A percentile compares a stretch with the other conserved stretches of the same genome.
Conservation (phyloP, 192 early-diverging fungal genomes). For the Coemansia sp. region DNA sequence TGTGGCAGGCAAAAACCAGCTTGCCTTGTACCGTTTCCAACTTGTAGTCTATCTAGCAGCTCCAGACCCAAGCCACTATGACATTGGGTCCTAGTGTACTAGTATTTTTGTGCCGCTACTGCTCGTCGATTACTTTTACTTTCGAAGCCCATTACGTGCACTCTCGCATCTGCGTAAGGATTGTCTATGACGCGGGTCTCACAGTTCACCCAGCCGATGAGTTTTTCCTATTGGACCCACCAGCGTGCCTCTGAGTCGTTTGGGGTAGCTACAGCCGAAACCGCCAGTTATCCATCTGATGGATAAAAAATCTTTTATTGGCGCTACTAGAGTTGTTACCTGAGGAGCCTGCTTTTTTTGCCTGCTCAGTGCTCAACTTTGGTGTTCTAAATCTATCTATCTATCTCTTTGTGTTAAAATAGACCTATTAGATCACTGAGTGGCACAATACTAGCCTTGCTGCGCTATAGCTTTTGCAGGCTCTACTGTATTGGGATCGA, state of each 20-base stretch:
- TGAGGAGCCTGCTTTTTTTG: not conserved
- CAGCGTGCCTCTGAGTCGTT: not conserved
- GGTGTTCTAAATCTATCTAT: too few species aligned
- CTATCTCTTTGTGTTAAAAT: too few species aligned
- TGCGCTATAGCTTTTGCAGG: too few species aligned
- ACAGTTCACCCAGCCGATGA: not conserved
- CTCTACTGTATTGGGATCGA: too few species aligned
- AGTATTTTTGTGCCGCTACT: not conserved
- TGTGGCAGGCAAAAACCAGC: too few species aligned
- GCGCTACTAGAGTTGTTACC: not conserved
- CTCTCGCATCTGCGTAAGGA: not conserved
- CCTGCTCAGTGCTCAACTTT: not conserved
- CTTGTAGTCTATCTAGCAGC: not conserved
- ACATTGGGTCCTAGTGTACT: not conserved
- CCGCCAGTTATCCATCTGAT: not conserved
- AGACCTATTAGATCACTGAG: too few species aligned
- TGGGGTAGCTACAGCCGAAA: not conserved
- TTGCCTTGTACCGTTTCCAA: too few species aligned
- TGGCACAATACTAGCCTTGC: too few species aligned
- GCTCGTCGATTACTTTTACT: not conserved
- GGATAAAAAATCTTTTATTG: not conserved
- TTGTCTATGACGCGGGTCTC: not conserved
- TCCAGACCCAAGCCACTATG: not conserved
- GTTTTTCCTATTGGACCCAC: not conserved
- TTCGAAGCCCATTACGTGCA: not conserved